A percentile compares a stretch with the other conserved stretches of the same genome.
phyloP scores from a whole-genome alignment of 179 eudicot genomes.

The Drosera spatulata region DNA sequence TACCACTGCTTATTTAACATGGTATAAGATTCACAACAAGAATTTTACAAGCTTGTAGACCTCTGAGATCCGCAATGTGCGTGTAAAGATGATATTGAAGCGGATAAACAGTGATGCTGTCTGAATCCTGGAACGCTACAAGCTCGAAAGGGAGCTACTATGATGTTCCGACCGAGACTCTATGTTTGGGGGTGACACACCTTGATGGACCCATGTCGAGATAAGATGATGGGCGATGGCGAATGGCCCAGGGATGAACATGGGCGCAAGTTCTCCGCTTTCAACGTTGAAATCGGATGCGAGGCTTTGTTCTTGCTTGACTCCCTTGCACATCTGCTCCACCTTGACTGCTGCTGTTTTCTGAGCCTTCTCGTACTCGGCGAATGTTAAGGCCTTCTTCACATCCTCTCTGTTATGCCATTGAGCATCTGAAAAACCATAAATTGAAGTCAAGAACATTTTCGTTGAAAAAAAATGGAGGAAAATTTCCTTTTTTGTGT shows the following conservation, averaged over 20 bases:
- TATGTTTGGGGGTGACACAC: conserved; percentile 14
- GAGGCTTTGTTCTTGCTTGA: conserved; percentile 44
- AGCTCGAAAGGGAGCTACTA: conserved; percentile 30
- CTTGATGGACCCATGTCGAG: conserved; percentile 71
- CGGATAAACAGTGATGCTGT: too few species aligned
- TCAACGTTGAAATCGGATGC: conserved; percentile 71
- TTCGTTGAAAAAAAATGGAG: too few species aligned
- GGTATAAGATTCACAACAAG: too few species aligned
- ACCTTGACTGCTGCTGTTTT: conserved; percentile 63
- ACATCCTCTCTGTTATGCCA: conserved; percentile 92
- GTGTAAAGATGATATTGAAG: too few species aligned
- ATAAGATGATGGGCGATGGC: conserved; percentile 96
- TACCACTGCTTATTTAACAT: too few species aligned
- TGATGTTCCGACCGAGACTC: conserved; percentile 18
- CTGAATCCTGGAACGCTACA: conserved; percentile 16
- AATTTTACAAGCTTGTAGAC: too few species aligned
- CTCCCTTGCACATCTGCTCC: conserved; percentile 79
- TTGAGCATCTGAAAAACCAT: conserved; percentile 48
- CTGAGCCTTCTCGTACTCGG: conserved; percentile 92
- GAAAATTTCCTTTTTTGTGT: conserved; percentile 3
- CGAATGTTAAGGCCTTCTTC: conserved; percentile 63
- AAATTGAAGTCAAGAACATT: background rate
- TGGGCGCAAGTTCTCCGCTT: conserved; percentile 86
- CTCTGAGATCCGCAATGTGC: too few species aligned
- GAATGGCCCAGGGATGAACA: conserved; percentile 90